Evolutionary conservation across 306 rosid genomes (phyloP), one percentile per base, ranked within the genome.

Genomic region (Phaseolus lunatus): DNA sequence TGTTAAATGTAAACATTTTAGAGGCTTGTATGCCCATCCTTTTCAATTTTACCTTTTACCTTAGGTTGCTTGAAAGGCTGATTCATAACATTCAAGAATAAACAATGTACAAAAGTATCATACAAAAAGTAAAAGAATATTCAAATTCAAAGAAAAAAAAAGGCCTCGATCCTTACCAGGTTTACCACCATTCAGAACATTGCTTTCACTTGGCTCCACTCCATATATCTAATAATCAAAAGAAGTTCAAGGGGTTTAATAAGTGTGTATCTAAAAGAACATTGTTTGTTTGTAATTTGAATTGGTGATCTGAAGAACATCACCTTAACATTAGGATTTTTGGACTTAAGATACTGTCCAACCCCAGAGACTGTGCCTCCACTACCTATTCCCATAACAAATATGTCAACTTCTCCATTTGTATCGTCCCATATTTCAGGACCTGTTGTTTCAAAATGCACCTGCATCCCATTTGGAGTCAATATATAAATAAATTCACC

Each of bases 361-460:
- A 95, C 98, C 14, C 98, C 98, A 43, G 97, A 82, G 74, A 95
- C 97, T 1, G 97, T 95, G 78, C 98, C 98, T 61, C 98, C 98
- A 49, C 97, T 95, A 29, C 98, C 98, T 29, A 95, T 95, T 80
- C 98, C 98, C 98, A 95, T 95, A 0, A 95, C 93, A 76, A 95
- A 95, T 81, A 95, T 95, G 85, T 92, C 98, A 59, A 95, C 97
- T 88, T 89, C 83, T 56, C 98, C 97, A 67, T 85, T 81, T 45
- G 97, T 92, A 75, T 95, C 98, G 80, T 95, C 98, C 97, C 98
- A 95, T 80, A 95, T 95, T 85, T 95, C 98, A 69, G 98, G 98
- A 47, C 98, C 98, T 9, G 98, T 95, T 45, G 98, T 92, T 82
- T 95, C 97, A 78, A 90, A 95, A 90, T 95, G 97, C 69, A 88